These are phyloP conservation scores for Protomyces arabidopsidicola DNA, from an alignment of 1,139 yeast species.

Conservation along the genomic window DNA sequence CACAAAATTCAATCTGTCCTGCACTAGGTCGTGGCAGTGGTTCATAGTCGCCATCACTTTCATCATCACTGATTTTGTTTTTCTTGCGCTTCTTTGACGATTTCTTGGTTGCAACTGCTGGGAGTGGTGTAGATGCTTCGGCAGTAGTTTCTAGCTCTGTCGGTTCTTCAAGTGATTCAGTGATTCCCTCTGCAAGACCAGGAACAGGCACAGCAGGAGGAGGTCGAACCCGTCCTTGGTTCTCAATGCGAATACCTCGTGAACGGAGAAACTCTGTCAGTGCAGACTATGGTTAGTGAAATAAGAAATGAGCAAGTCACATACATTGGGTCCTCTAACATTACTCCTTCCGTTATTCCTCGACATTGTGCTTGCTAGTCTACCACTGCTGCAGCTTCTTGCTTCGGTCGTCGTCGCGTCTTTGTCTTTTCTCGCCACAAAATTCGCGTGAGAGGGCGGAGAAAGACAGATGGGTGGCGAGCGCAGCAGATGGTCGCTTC, in stretches of 20 bases:
- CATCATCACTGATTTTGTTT: conserved; percentile 31
- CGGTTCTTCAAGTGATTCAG: background rate
- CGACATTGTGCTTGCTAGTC: background rate
- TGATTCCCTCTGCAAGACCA: background rate
- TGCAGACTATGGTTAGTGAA: conserved; percentile 8
- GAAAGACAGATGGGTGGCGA: background rate
- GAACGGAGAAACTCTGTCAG: conserved; percentile 22
- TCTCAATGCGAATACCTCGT: conserved; percentile 24
- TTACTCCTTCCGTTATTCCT: conserved; percentile 1
- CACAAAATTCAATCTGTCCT: conserved; percentile 37
- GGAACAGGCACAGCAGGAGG: conserved; percentile 2
- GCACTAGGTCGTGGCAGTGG: conserved; percentile 34
- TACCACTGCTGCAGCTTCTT: background rate
- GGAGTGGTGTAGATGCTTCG: background rate
- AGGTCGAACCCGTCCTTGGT: background rate
- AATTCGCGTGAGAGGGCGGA: background rate
- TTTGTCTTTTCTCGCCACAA: background rate
- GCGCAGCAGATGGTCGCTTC: too few relatives aligned
- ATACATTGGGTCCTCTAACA: conserved; percentile 24
- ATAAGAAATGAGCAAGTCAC: background rate
- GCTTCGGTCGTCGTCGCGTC: background rate
- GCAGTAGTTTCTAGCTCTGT: conserved; percentile 7
- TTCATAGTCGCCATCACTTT: conserved; percentile 34
- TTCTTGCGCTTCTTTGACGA: conserved; percentile 20
- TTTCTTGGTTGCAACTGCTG: background rate